Conservation (phyloP, 208 protist species). For the Acanthamoeba polyphaga region DNA sequence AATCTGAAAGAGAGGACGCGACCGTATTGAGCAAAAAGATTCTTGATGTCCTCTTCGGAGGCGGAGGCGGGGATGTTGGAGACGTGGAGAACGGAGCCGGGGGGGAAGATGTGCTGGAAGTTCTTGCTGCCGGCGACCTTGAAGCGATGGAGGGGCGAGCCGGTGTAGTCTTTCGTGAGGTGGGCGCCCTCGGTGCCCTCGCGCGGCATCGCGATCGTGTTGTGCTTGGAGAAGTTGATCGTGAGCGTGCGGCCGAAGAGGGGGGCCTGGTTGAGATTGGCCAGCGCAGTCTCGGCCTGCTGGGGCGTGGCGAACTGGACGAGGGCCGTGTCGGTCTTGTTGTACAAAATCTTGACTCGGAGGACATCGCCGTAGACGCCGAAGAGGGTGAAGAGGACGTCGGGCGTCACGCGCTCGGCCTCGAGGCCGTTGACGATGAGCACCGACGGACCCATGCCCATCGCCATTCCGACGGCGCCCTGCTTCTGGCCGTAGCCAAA, state of each 20-base stretch:
- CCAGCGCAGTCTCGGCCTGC: conserved; percentile 83
- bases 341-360: conserved; percentile 87
- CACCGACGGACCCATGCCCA: conserved; percentile 69
- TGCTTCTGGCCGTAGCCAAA: conserved; percentile 64
- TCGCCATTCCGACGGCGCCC: conserved; percentile 45
- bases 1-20: conserved; percentile 76
- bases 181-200: conserved; percentile 69
- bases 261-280: conserved; percentile 79
- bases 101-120: conserved; percentile 83
- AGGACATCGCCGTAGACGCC: conserved; percentile 86
- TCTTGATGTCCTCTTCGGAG: conserved; percentile 79
- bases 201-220: conserved; percentile 79
- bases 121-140: conserved; percentile 84
- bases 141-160: conserved; percentile 82
- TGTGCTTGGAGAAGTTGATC: conserved; percentile 85
- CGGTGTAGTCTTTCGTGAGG: conserved; percentile 84
- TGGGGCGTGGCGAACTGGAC: conserved; percentile 81
- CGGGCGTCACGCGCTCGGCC: conserved; percentile 68
- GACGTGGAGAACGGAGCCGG: conserved; percentile 80
- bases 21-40: conserved; percentile 74
- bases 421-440: conserved; percentile 78
- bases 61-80: conserved; percentile 77
- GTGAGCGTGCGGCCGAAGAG: conserved; percentile 78
- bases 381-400: conserved; percentile 86
- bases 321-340: conserved; percentile 85